phyloP scores from a whole-genome alignment of 305 asterid species.

The Rubia balearica region DNA sequence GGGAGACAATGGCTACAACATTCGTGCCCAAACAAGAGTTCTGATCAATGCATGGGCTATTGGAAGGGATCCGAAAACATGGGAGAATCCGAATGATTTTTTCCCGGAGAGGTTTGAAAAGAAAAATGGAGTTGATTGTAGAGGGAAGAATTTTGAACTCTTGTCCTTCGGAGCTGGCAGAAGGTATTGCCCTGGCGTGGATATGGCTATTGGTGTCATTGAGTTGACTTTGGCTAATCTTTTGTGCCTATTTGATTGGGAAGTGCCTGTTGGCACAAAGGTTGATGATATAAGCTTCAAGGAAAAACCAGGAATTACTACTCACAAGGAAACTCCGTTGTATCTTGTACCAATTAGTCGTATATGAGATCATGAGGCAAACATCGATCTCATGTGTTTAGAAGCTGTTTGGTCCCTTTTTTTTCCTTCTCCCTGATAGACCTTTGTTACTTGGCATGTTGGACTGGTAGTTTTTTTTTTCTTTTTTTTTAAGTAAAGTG shows the following conservation, averaged over 20 bases:
- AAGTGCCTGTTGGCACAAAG: not conserved
- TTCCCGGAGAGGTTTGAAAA: not conserved
- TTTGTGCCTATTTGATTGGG: constrained; percentile 3
- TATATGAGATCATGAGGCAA: not conserved
- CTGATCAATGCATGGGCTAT: constrained; percentile 2
- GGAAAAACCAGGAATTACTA: not conserved
- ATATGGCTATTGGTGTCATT: not conserved
- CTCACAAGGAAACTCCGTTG: not conserved
- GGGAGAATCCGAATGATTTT: not conserved
- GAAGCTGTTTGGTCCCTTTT: not conserved
- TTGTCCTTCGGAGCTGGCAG: constrained; percentile 5
- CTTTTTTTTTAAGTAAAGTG: too few species aligned
- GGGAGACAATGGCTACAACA: not conserved
- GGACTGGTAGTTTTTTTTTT: too few species aligned
- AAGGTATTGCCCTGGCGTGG: constrained; percentile 1
- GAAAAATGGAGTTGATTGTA: not conserved
- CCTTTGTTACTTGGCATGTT: too few species aligned
- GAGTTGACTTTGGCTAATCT: constrained; percentile 3
- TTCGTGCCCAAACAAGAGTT: not conserved
- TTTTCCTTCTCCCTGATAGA: too few species aligned
- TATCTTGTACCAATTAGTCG: not conserved
- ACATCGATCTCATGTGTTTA: not conserved
- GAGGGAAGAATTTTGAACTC: constrained; percentile 8
- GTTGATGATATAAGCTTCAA: constrained; percentile 1
- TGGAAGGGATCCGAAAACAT: constrained; percentile 3